A percentile compares a stretch with the other conserved stretches of the same genome.
Evolutionary conservation across 2,329 filamentous ascomycete genomes (phyloP).

Genomic region (Anisogramma anomala): DNA sequence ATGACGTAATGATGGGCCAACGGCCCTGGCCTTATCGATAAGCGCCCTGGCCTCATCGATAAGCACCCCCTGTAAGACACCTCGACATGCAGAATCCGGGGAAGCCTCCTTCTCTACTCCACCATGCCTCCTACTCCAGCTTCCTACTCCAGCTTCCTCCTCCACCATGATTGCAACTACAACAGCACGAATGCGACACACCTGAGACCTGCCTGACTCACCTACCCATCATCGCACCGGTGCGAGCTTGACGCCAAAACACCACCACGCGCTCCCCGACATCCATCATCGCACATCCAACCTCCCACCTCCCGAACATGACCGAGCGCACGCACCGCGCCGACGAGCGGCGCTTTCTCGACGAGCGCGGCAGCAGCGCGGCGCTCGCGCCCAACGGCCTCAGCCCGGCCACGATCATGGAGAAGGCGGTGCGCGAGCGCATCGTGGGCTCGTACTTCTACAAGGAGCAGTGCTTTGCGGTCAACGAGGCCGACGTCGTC

Average conservation of each 20-base stretch:
- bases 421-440: conserved; percentile 89
- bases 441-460: conserved; percentile 95
- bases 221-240: too few relatives aligned
- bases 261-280: too few relatives aligned
- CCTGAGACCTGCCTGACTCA: too few relatives aligned
- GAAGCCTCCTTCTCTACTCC: not conserved
- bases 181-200: too few relatives aligned
- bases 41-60: too few relatives aligned
- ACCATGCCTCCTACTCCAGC: not conserved
- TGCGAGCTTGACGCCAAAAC: too few relatives aligned
- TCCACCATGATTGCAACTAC: too few relatives aligned
- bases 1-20: conserved; percentile 9
- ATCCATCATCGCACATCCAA: not conserved
- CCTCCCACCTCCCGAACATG: conserved; percentile 11
- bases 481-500: conserved; percentile 74
- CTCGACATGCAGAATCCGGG: conserved; percentile 12
- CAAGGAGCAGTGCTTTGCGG: conserved; percentile 96
- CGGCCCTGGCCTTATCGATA: not conserved
- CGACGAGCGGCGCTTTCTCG: conserved; percentile 72
- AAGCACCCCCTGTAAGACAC: too few relatives aligned
- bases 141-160: too few relatives aligned
- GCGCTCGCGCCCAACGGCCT: conserved; percentile 72
- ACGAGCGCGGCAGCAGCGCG: conserved; percentile 74
- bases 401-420: conserved; percentile 91
- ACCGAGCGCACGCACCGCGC: conserved; percentile 46